Evolutionary conservation across 306 rosid genomes (phyloP), one percentile per base, ranked within the genome.

Genomic region (Pterocarpus macrocarpus): DNA sequence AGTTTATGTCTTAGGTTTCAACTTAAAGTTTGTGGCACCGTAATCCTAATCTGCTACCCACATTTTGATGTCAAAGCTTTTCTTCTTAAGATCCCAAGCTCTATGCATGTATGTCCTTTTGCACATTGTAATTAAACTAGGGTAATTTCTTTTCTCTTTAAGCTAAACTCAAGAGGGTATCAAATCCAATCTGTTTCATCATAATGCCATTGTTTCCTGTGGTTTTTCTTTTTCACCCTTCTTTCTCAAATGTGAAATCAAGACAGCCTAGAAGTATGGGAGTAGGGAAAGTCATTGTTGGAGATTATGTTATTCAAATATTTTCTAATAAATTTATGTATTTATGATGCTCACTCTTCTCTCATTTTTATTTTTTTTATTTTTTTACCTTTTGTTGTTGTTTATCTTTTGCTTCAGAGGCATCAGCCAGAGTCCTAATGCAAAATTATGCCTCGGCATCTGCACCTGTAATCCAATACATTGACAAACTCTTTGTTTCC

Each of bases 401-500:
- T 28, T 63, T 39, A 63, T 63, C 3, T 77, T 69, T 76, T 82
- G 72, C 16, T 86, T 82, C 97, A 94, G 97, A 86, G 58, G 73
- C 85, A 6, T 87, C 99, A 0, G 97, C 99, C 5, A 88, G 74
- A 86, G 82, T 58, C 67, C 90, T 88, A 57, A 95, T 95, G 99
- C 94, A 93, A 85, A 84, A 69, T 71, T 95, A 85, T 69, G 88
- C 87, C n/a, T 56, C 83, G 17, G 82, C 99, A 53, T 89, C 94
- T 5, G 84, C 86, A 57, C 83, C 94, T 39, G 75, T 95, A 61
- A 90, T 89, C 85, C 80, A 71, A 56, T 91, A 95, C 85, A 62
- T 95, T 8, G 99, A 95, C 79, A 81, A 89, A 79, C 97, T 93
- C 82, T 91, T 85, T 86, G 81, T 77, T 73, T 84, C 99, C 62